These are phyloP conservation scores for Nicotiana sylvestris DNA, from an alignment of 257 asterid genomes.

Conservation along the genomic window DNA sequence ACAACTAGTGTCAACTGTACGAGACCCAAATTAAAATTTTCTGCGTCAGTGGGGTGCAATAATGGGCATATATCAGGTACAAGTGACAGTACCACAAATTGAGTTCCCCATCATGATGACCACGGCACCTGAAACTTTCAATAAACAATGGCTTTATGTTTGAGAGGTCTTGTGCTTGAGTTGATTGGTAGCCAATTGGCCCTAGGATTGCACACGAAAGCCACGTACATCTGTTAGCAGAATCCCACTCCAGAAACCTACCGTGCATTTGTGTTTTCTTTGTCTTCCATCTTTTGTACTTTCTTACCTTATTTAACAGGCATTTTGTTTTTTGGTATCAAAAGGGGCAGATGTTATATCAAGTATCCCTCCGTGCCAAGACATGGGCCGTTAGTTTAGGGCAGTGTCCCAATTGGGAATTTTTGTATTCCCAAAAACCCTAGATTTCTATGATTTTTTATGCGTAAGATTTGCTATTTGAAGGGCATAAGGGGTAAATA, in stretches of 20 bases:
- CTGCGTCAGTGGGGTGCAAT: constrained; percentile 16
- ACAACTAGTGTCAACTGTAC: too few relatives aligned
- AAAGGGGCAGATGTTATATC: constrained; percentile 46
- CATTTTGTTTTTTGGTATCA: constrained; percentile 20
- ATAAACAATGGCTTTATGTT: not conserved
- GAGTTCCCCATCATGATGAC: constrained; percentile 42
- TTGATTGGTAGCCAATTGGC: constrained; percentile 37
- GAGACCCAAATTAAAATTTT: too few relatives aligned
- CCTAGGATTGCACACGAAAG: constrained; percentile 30
- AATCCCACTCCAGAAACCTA: constrained; percentile 27
- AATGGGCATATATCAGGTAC: constrained; percentile 17
- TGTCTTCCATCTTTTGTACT: constrained; percentile 8
- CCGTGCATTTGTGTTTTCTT: constrained; percentile 34
- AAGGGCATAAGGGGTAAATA: constrained; percentile 30
- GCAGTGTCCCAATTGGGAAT: constrained; percentile 27
- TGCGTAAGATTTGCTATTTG: constrained; percentile 7
- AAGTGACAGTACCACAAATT: constrained; percentile 20
- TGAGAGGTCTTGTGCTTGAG: constrained; percentile 18
- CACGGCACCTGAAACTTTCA: constrained; percentile 10
- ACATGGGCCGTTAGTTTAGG: constrained; percentile 51
- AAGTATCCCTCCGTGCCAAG: constrained; percentile 40
- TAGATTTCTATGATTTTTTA: constrained; percentile 12
- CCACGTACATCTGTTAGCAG: constrained; percentile 41
- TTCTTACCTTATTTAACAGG: constrained; percentile 13
- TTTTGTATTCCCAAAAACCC: constrained; percentile 5